Base-by-base conservation (phyloP, 345 rosid species). In the Citrus cavaleriei region DNA sequence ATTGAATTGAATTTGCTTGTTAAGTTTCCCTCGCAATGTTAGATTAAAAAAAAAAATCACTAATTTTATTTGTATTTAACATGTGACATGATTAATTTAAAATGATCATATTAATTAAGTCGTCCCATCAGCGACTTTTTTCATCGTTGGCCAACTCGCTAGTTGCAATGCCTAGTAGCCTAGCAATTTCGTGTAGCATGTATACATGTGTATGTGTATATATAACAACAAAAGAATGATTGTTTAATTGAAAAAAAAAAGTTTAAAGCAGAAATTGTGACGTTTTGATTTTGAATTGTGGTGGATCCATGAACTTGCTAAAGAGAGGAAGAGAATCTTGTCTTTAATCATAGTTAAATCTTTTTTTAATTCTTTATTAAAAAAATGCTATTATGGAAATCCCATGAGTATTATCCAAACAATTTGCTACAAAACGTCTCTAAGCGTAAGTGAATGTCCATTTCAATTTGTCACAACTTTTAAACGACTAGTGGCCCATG, bases 381-480 rank as follows among this genome's bases (percentile, higher is more conserved):
- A 76, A 76, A 66, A 30, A 5, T 8, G 16, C 46, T 40, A 54
- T 24, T 72, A 63, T 78, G 55, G 59, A 78, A 62, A 51, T 71
- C 51, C 13, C 27, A 7, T 27, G 75, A 61, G 32, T 60, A 49
- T 61, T 21, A 54, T 62, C 79, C 69, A 51, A 71, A 54, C 37
- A 66, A 66, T 55, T 32, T 66, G 51, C 64, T 25, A 54, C 18
- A n/a, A 46, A 51, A 32, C 14, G 27, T 51, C 51, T 3, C 18
- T 4, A 13, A 46, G 51, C 18, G 18, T 7, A 35, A 76, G 72
- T 70, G 76, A 81, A 60, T 58, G 70, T 71, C 70, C 76, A 75
- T 77, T 70, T 82, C 79, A 74, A 30, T 51, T 66, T 59, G 62
- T 76, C 83, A 30, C 77, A 38, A 54, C 58, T 54, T 8, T 54